Evolutionary conservation across 192 early-diverging fungal species (phyloP).

Genomic region (Umbelopsis isabellina): DNA sequence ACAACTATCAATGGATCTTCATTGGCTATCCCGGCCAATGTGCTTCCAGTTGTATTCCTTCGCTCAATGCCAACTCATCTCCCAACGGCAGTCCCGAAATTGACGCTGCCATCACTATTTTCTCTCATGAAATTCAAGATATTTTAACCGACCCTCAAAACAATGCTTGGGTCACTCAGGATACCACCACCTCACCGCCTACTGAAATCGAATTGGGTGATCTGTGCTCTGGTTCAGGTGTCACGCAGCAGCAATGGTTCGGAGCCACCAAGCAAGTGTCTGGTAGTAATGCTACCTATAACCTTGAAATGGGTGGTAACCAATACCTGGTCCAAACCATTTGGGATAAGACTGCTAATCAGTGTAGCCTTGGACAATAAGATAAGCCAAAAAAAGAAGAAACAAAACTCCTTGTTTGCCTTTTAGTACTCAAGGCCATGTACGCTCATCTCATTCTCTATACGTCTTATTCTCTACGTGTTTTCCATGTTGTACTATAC

Average conservation of each 20-base stretch:
- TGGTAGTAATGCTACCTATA: conserved; percentile 28
- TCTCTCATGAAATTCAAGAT: conserved; percentile 44
- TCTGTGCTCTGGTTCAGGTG: conserved; percentile 29
- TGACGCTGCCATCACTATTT: conserved; percentile 39
- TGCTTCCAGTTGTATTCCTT: conserved; percentile 34
- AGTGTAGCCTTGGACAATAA: conserved; percentile 82
- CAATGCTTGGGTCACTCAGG: conserved; percentile 34
- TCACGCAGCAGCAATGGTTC: conserved; percentile 27
- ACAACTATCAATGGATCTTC: conserved; percentile 39
- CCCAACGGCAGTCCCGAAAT: conserved; percentile 38
- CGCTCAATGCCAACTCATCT: conserved; percentile 30
- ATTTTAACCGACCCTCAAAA: conserved; percentile 38
- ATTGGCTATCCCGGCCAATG: conserved; percentile 43
- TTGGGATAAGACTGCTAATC: conserved; percentile 67
- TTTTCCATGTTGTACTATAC: conserved; percentile 17
- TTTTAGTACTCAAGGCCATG: too few species aligned
- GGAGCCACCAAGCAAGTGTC: conserved; percentile 20
- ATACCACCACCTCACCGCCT: background rate
- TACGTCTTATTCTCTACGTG: background rate
- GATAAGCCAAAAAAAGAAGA: conserved; percentile 75
- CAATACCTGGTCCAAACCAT: conserved; percentile 40
- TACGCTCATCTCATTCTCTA: background rate
- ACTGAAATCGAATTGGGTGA: conserved; percentile 32
- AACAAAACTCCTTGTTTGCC: conserved; percentile 49
- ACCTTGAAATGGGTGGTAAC: conserved; percentile 23